These are phyloP conservation scores for Cladochytrium replicatum DNA, from an alignment of 192 early-diverging fungal genomes.

Conservation along the genomic window DNA sequence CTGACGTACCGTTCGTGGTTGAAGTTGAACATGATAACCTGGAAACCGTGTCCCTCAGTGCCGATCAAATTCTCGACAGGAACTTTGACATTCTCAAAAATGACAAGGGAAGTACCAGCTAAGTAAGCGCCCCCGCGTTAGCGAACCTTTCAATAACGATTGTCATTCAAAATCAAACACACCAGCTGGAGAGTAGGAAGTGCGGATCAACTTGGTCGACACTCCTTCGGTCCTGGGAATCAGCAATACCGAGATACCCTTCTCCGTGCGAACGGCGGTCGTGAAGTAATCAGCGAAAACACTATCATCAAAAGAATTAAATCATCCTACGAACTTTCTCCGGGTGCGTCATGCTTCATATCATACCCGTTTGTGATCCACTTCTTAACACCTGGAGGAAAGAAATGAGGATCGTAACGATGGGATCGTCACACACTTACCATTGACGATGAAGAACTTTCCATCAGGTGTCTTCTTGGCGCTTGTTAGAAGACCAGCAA, in stretches of 20 bases:
- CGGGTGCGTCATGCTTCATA: conserved; percentile 12
- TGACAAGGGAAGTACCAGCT: conserved; percentile 55
- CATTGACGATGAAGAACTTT: conserved; percentile 48
- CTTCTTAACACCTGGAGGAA: conserved; percentile 45
- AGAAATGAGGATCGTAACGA: too few relatives aligned
- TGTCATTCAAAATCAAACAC: too few relatives aligned
- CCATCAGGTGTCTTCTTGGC: conserved; percentile 33
- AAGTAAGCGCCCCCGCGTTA: too few relatives aligned
- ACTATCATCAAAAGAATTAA: conserved; percentile 17
- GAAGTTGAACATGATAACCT: conserved; percentile 62
- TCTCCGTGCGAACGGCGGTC: conserved; percentile 39
- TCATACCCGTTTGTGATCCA: conserved; percentile 37
- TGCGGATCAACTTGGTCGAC: conserved; percentile 55
- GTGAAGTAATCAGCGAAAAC: conserved; percentile 39
- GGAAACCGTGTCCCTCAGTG: conserved; percentile 54
- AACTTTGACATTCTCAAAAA: conserved; percentile 63
- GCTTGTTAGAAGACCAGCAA: conserved; percentile 30
- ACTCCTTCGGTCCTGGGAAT: conserved; percentile 40
- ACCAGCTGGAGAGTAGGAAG: conserved; percentile 55
- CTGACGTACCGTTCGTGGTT: conserved; percentile 69
- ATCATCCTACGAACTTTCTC: background rate
- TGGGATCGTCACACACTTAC: too few relatives aligned
- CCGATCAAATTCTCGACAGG: conserved; percentile 63
- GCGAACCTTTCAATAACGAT: too few relatives aligned
- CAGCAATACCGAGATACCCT: conserved; percentile 58